Base-by-base conservation (phyloP, 108 stramenopile genomes). In the Schizochytrium sp. region DNA sequence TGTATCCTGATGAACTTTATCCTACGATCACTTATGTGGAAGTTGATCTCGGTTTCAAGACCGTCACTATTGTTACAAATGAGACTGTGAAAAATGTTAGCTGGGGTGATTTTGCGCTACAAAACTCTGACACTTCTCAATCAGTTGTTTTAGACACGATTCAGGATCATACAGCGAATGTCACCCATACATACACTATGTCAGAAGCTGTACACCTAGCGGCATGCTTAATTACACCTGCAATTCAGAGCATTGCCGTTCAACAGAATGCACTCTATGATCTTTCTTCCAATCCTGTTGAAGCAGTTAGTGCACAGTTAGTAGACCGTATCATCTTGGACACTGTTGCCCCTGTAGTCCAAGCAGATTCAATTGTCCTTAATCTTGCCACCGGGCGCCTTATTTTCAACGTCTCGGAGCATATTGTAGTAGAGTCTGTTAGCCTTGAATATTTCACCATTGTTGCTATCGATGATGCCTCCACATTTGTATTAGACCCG, bases 191-290 rank as follows among this genome's bases (percentile, higher is more conserved):
- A n/a, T 60, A 60, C 59, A 2, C 59, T n/a, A 69, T 69, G 64
- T 44, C 64, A 69, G 64, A 69, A 15, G 44, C 42, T 44, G 64
- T 69, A 5, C 64, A 69, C 44, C 64, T 69, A 8, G 64, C 64
- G 12, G 64, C 64, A 69, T 8, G 64, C 15, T 44, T 69, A 10
- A 7, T 69, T 69, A 44, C 42, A 12, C 1, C 3, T 0, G 64
- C 12, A 7, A 0, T 15, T 8, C 8, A 38, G 19, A 69, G 64
- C 64, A 44, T 69, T 8, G 7, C 7, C 2, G 2, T 69, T 38
- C 64, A 8, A 7, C 42, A 38, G 5, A 15, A 69, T 15, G 64
- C 64, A 10, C 44, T 69, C 28, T 7, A 10, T 7, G 64, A 69
- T 44, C 2, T 13, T 8, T 69, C 64, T 38, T 8, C 42, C 8